Evolutionary conservation across 768 basidiomycete genomes (phyloP), one percentile per base, ranked within the genome.

Genomic region (Mycena albidolilacea): DNA sequence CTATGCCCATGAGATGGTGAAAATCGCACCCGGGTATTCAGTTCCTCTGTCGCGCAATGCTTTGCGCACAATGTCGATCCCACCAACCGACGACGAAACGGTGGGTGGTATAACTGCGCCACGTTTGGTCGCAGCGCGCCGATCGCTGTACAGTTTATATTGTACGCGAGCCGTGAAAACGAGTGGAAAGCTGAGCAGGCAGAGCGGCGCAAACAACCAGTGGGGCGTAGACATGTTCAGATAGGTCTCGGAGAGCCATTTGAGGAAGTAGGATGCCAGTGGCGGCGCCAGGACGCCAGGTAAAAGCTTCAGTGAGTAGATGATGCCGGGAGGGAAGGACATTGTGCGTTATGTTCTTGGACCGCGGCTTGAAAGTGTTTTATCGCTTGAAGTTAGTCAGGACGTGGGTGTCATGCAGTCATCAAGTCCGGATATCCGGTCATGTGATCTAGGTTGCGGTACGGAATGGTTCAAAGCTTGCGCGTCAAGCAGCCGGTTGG

Each of bases 101-200:
- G 41, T 10, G 3, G 75, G 75, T 5, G 75, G 75, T 7, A 75
- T n/a, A 0, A 70, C 19, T 19, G 75, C 75, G 7, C 75, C 75
- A 17, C 66, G 38, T 3, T 38, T 38, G 7, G 62, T 43, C 2
- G 75, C 75, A 4, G 55, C 71, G 7, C 63, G 60, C 1, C 60
- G 58, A 41, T 72, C 57, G 0, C 38, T 15, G 7, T 39, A 60
- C 10, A 69, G 38, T 35, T 52, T 54, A 37, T 62, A 55, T 30
- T 67, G 64, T 17, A 75, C 63, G 11, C 46, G 39, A 15, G 44
- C 19, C 1, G 75, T 63, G 11, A 70, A 64, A 9, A 64, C 21
- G 23, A 73, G 35, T 0, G 75, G 75, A 12, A 72, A 61, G 52
- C 71, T 72, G 39, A 69, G 46, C 14, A 65, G n/a, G 44, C 68